phyloP scores from a whole-genome alignment of 108 stramenopile species.

The Discostella pseudostelligera region DNA sequence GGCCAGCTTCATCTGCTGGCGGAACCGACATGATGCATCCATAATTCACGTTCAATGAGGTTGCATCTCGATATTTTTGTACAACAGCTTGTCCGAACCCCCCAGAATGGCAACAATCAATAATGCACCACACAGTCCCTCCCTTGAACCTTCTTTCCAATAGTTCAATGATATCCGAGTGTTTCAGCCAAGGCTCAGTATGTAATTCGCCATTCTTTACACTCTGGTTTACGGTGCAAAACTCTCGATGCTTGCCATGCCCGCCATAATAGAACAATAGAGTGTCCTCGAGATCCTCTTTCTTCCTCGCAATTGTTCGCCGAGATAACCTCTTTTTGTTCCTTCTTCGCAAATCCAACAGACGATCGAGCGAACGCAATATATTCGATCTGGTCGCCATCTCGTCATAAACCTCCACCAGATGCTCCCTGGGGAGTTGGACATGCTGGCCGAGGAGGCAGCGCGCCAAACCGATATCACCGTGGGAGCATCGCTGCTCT shows the following conservation, averaged over 20 bases:
- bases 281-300: constrained; percentile 27
- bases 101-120: constrained; percentile 45
- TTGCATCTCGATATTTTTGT: constrained; percentile 14
- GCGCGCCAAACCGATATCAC: constrained; percentile 38
- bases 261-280: constrained; percentile 45
- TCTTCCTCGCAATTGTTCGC: background rate
- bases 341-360: constrained; percentile 23
- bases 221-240: constrained; percentile 23
- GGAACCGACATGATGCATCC: constrained; percentile 43
- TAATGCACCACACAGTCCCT: constrained; percentile 31
- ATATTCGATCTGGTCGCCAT: constrained; percentile 37
- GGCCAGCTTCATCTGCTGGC: constrained; percentile 27
- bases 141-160: constrained; percentile 29
- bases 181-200: constrained; percentile 25
- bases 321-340: background rate
- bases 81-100: constrained; percentile 38
- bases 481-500: constrained; percentile 30
- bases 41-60: constrained; percentile 27
- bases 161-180: constrained; percentile 33
- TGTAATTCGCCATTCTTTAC: constrained; percentile 10
- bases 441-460: constrained; percentile 18
- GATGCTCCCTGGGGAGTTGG: constrained; percentile 26
- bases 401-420: constrained; percentile 38
- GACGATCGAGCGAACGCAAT: constrained; percentile 23
- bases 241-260: constrained; percentile 24